Percentiles rank a stretch among this genome's conserved stretches.
Conservation (phyloP, 2,329 filamentous ascomycete genomes). For the Fusarium musae region DNA sequence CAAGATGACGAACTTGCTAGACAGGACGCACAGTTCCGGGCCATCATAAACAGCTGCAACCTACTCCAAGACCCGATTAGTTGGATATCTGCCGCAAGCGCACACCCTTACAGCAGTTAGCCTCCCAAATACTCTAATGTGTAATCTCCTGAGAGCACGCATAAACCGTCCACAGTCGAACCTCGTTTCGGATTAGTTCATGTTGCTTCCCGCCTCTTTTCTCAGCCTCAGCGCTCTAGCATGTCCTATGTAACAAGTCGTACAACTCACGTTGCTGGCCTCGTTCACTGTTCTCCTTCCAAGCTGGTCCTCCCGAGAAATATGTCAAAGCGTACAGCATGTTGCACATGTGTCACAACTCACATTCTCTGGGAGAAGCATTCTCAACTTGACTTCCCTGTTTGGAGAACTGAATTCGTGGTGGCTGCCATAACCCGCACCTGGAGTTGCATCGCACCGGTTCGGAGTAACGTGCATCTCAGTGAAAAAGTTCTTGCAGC, state of each 20-base stretch:
- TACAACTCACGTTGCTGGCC: slow-evolving; percentile 26
- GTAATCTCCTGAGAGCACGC: slow-evolving; percentile 27
- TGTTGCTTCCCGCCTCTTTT: slow-evolving; percentile 23
- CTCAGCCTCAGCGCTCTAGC: slow-evolving; percentile 37
- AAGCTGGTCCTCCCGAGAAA: neutral
- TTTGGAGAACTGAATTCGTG: slow-evolving; percentile 1
- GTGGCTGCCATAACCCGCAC: slow-evolving; percentile 12
- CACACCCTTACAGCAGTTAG: slow-evolving; percentile 11
- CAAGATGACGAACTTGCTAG: slow-evolving; percentile 42
- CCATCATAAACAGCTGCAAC: slow-evolving; percentile 57
- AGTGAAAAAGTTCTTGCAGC: slow-evolving; percentile 19
- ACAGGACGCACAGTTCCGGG: slow-evolving; percentile 58
- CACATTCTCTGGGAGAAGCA: slow-evolving; percentile 11
- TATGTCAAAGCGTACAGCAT: slow-evolving; percentile 22
- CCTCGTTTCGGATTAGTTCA: slow-evolving; percentile 24
- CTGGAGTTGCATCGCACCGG: slow-evolving; percentile 29
- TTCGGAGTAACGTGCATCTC: slow-evolving; percentile 19
- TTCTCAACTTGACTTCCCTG: slow-evolving; percentile 4
- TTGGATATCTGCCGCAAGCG: slow-evolving; percentile 11
- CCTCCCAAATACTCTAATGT: slow-evolving; percentile 3
- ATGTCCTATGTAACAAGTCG: slow-evolving; percentile 19
- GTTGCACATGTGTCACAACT: slow-evolving; percentile 19
- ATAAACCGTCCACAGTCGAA: neutral
- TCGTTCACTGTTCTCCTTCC: slow-evolving; percentile 7
- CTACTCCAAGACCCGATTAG: slow-evolving; percentile 38